A percentile compares a stretch with the other conserved stretches of the same genome.
These are phyloP conservation scores for Penicillium herquei DNA, from an alignment of 495 filamentous ascomycete genomes.

Conservation along the genomic window DNA sequence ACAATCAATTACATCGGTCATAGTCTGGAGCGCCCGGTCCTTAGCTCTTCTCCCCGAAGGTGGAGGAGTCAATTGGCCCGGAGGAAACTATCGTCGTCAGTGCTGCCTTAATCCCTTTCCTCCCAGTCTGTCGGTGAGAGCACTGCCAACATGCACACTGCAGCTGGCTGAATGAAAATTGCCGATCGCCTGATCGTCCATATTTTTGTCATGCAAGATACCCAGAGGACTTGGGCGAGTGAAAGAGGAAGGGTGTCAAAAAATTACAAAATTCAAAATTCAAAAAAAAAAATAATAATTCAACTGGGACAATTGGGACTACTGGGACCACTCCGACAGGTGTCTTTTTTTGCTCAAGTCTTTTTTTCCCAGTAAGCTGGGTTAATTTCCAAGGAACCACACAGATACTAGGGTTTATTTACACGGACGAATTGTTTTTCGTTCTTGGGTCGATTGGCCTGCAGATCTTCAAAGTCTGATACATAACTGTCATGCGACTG, in stretches of 20 bases:
- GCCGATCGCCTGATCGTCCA: slow-evolving; percentile 33
- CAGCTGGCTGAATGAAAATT: slow-evolving; percentile 25
- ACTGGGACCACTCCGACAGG: slow-evolving; percentile 30
- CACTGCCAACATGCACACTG: slow-evolving; percentile 24
- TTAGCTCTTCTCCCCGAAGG: background rate
- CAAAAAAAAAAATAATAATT: slow-evolving; percentile 9
- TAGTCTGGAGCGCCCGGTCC: slow-evolving; percentile 1
- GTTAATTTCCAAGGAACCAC: background rate
- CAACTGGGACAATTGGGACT: background rate
- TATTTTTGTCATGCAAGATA: slow-evolving; percentile 26
- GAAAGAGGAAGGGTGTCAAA: slow-evolving; percentile 1
- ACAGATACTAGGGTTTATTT: slow-evolving; percentile 9
- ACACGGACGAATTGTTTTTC: slow-evolving; percentile 11
- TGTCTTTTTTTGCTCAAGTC: background rate
- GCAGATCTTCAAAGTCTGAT: slow-evolving; percentile 34
- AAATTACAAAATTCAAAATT: background rate
- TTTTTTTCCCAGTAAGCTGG: slow-evolving; percentile 16
- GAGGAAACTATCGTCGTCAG: slow-evolving; percentile 2
- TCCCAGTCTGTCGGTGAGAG: slow-evolving; percentile 32
- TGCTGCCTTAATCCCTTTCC: slow-evolving; percentile 11
- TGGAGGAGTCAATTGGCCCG: slow-evolving; percentile 1
- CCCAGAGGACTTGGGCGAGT: slow-evolving; percentile 19
- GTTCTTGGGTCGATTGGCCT: slow-evolving; percentile 26
- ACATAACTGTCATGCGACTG: slow-evolving; percentile 41
- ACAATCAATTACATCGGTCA: slow-evolving; percentile 7